Conservation (phyloP, 495 filamentous ascomycete species). For the Parachaetomium inaequale region DNA sequence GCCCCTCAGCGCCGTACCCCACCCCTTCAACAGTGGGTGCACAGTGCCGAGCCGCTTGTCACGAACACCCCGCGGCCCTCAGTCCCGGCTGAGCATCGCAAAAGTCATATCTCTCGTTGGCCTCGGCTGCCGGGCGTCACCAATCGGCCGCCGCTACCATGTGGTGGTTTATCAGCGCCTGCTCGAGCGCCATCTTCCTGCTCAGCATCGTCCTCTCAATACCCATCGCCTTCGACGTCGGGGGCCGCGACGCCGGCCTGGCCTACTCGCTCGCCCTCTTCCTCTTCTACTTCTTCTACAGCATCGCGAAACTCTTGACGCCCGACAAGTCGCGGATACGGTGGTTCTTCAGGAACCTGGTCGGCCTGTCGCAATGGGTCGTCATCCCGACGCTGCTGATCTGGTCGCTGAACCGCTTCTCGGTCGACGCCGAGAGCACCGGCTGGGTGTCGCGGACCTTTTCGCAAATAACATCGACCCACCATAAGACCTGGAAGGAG, state of each 20-base stretch:
- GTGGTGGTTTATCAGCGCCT: slow-evolving; percentile 69
- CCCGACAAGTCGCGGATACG: slow-evolving; percentile 75
- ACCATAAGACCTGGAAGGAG: slow-evolving; percentile 64
- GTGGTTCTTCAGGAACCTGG: slow-evolving; percentile 58
- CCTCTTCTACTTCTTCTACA: slow-evolving; percentile 85
- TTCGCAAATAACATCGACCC: slow-evolving; percentile 45
- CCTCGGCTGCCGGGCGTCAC: background rate
- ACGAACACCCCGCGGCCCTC: slow-evolving; percentile 4
- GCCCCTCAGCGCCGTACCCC: slow-evolving; percentile 1
- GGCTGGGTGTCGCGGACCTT: slow-evolving; percentile 82
- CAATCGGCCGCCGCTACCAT: slow-evolving; percentile 40
- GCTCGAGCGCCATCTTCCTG: slow-evolving; percentile 76
- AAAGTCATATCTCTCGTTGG: background rate
- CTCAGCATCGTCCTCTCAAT: slow-evolving; percentile 86
- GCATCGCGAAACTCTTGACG: slow-evolving; percentile 71
- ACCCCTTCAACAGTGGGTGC: slow-evolving; percentile 9
- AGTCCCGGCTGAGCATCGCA: background rate
- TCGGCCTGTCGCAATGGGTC: slow-evolving; percentile 78
- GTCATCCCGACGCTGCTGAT: slow-evolving; percentile 79
- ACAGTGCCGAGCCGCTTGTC: slow-evolving; percentile 10
- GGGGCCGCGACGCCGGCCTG: slow-evolving; percentile 87
- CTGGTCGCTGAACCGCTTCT: slow-evolving; percentile 91
- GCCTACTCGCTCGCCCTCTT: slow-evolving; percentile 86
- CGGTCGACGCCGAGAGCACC: slow-evolving; percentile 71
- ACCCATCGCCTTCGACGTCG: slow-evolving; percentile 95